Conservation (phyloP, 805 yeast species). For the Ogataea angusta region DNA sequence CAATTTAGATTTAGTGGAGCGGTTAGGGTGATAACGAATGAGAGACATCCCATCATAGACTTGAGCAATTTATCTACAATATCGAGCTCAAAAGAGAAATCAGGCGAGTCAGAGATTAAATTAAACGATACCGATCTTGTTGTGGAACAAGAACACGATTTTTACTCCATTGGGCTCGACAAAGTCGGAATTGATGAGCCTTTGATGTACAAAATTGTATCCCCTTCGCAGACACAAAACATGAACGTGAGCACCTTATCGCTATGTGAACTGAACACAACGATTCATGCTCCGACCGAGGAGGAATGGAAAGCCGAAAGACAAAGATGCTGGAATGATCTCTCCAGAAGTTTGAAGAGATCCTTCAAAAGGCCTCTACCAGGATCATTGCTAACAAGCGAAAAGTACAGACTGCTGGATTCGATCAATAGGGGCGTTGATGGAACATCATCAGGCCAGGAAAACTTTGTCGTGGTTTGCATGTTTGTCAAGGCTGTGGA, state of each 20-base stretch:
- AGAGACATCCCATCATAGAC: constrained; percentile 21
- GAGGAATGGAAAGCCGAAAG: constrained; percentile 71
- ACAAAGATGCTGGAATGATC: constrained; percentile 55
- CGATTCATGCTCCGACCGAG: constrained; percentile 43
- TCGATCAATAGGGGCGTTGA: constrained; percentile 80
- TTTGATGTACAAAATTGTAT: constrained; percentile 19
- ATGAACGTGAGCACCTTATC: constrained; percentile 14
- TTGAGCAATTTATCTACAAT: constrained; percentile 1
- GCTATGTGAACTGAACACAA: constrained; percentile 12
- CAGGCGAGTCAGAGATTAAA: not conserved
- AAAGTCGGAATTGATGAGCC: constrained; percentile 13
- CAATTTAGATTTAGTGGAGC: constrained; percentile 74
- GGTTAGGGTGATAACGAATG: constrained; percentile 44
- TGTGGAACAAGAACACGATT: constrained; percentile 19
- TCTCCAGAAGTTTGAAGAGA: constrained; percentile 59
- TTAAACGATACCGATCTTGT: constrained; percentile 10
- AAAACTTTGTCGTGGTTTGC: constrained; percentile 67
- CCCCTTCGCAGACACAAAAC: constrained; percentile 20
- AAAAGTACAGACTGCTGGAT: constrained; percentile 57
- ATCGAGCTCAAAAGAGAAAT: not conserved
- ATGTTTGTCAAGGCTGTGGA: constrained; percentile 72
- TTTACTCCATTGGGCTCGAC: constrained; percentile 14
- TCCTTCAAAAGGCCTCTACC: constrained; percentile 75
- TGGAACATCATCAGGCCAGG: constrained; percentile 63
- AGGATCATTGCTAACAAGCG: constrained; percentile 53